phyloP scores from a whole-genome alignment of 2,329 filamentous ascomycete genomes.

The Atkinsonella texensis region DNA sequence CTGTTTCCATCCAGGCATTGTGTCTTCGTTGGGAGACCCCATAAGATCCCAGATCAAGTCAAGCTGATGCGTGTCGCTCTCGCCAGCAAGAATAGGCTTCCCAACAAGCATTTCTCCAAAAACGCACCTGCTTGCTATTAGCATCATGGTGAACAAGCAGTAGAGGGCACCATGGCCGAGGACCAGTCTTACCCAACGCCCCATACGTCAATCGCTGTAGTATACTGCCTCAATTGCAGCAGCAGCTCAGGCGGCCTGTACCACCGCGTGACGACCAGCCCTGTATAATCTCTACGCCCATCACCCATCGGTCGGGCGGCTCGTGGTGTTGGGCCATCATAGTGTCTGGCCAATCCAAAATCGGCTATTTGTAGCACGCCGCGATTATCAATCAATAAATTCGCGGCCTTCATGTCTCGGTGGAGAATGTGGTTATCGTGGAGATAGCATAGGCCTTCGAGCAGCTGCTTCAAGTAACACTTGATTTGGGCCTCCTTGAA shows the following conservation, averaged over 20 bases:
- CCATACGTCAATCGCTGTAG: slow-evolving; percentile 97
- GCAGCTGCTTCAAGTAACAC: slow-evolving; percentile 89
- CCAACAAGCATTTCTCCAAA: slow-evolving; percentile 96
- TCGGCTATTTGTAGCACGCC: slow-evolving; percentile 94
- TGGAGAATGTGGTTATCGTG: slow-evolving; percentile 86
- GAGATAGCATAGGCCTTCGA: slow-evolving; percentile 80
- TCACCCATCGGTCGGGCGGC: slow-evolving; percentile 72
- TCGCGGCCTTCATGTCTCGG: slow-evolving; percentile 97
- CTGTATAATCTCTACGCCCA: slow-evolving; percentile 82
- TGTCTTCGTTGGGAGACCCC: slow-evolving; percentile 78
- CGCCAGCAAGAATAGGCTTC: slow-evolving; percentile 84
- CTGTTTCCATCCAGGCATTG: slow-evolving; percentile 80
- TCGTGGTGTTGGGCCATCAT: slow-evolving; percentile 71
- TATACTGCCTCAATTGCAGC: slow-evolving; percentile 79
- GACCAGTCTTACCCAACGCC: slow-evolving; percentile 65
- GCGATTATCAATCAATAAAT: slow-evolving; percentile 87
- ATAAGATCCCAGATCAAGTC: slow-evolving; percentile 91
- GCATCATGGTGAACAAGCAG: neutral
- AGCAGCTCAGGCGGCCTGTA: slow-evolving; percentile 91
- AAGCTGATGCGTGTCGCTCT: slow-evolving; percentile 79
- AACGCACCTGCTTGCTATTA: slow-evolving; percentile 58
- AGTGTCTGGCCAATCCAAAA: slow-evolving; percentile 88
- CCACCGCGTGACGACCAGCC: slow-evolving; percentile 94
- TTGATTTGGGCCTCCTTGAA: slow-evolving; percentile 91
- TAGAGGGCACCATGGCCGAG: neutral